Evolutionary conservation across 1,139 yeast genomes (phyloP).

Genomic region (Zygosaccharomyces sapae): DNA sequence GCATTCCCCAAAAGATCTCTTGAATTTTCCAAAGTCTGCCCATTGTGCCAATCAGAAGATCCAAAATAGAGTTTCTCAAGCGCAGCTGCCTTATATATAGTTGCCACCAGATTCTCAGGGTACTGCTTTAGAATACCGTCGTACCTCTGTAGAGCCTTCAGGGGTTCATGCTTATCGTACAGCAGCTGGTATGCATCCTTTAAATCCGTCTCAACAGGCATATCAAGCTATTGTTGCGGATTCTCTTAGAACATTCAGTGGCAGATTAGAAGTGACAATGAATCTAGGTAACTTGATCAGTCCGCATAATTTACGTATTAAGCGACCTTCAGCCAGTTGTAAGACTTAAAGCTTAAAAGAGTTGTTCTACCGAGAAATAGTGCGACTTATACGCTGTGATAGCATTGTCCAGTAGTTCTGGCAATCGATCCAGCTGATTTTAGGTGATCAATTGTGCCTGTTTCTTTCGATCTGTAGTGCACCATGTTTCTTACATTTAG

Average conservation of each 20-base stretch:
- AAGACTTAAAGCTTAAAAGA: neutral
- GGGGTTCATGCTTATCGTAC: conserved; percentile 39
- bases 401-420: neutral
- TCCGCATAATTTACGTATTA: neutral
- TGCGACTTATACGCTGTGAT: neutral
- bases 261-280: neutral
- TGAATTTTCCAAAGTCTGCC: conserved; percentile 48
- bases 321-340: neutral
- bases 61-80: conserved; percentile 46
- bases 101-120: conserved; percentile 49
- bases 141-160: conserved; percentile 39
- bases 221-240: conserved; percentile 1
- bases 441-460: neutral
- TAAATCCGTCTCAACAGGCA: conserved; percentile 32
- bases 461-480: neutral
- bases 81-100: conserved; percentile 53
- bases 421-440: neutral
- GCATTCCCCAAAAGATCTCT: conserved; percentile 53
- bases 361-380: neutral
- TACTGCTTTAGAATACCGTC: conserved; percentile 36
- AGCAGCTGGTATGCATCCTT: conserved; percentile 32
- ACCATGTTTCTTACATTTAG: neutral
- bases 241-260: neutral
- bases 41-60: conserved; percentile 30
- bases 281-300: neutral